These are phyloP conservation scores for Micromonas pusilla DNA, from an alignment of 139 green algal species.

Conservation along the genomic window DNA sequence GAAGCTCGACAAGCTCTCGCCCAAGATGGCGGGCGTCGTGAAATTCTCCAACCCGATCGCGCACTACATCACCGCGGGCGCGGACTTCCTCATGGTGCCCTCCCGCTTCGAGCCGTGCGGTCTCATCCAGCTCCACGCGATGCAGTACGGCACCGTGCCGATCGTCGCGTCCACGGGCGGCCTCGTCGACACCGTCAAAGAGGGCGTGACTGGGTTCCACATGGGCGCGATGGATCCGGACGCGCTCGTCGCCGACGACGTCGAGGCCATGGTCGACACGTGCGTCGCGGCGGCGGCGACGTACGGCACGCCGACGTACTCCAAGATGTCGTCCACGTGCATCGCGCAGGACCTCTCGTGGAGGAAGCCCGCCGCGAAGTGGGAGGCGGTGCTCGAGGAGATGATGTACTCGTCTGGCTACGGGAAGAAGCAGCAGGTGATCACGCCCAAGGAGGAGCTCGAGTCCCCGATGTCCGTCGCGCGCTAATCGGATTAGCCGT, in stretches of 20 bases:
- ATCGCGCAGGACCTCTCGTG: constrained; percentile 94
- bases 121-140: constrained; percentile 91
- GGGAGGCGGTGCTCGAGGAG: constrained; percentile 78
- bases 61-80: constrained; percentile 89
- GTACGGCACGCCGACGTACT: constrained; percentile 68
- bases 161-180: constrained; percentile 92
- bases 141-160: constrained; percentile 70
- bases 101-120: constrained; percentile 97
- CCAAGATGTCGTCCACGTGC: constrained; percentile 75
- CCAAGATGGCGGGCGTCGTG: constrained; percentile 71
- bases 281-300: constrained; percentile 30
- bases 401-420: constrained; percentile 27
- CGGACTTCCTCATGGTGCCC: constrained; percentile 95
- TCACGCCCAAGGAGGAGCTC: constrained; percentile 16
- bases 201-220: constrained; percentile 97
- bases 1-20: constrained; percentile 63
- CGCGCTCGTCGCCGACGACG: constrained; percentile 62
- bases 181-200: constrained; percentile 96
- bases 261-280: constrained; percentile 63
- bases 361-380: constrained; percentile 83
- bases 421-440: constrained; percentile 15
- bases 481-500: neutral
- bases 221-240: constrained; percentile 80
- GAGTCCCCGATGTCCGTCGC: neutral
- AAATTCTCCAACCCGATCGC: constrained; percentile 86